Evolutionary conservation across 2,329 filamentous ascomycete species (phyloP).

Genomic region (Drechslera avenae): DNA sequence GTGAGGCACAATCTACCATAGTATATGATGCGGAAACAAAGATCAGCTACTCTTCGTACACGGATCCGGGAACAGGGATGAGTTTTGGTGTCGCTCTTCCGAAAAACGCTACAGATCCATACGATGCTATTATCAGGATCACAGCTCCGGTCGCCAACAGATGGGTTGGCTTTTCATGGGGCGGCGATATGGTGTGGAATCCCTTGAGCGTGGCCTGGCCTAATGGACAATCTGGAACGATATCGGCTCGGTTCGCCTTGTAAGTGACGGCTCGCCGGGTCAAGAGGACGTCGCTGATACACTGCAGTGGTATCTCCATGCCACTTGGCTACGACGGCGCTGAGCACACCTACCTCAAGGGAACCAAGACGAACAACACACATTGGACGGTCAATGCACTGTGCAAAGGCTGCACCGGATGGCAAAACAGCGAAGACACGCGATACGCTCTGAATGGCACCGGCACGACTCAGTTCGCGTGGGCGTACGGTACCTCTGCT

Average conservation of each 20-base stretch:
- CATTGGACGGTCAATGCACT: conserved; percentile 41
- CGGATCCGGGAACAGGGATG: conserved; percentile 35
- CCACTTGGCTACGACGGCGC: conserved; percentile 37
- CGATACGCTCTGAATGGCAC: conserved; percentile 32
- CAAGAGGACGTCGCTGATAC: conserved; percentile 21
- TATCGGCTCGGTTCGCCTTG: conserved; percentile 42
- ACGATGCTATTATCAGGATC: conserved; percentile 40
- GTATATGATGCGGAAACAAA: conserved; percentile 38
- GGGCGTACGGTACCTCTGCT: conserved; percentile 36
- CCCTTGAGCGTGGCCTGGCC: conserved; percentile 41
- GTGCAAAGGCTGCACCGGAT: conserved; percentile 40
- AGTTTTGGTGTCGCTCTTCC: conserved; percentile 41
- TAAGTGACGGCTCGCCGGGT: conserved; percentile 15
- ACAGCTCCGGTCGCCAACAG: conserved; percentile 31
- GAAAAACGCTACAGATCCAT: conserved; percentile 36
- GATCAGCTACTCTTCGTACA: conserved; percentile 41
- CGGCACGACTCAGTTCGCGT: conserved; percentile 38
- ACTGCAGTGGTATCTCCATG: conserved; percentile 30
- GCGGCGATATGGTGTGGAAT: conserved; percentile 43
- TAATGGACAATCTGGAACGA: conserved; percentile 33
- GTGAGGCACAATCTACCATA: conserved; percentile 37
- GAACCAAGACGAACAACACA: conserved; percentile 38
- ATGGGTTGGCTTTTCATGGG: conserved; percentile 43
- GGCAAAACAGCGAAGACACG: conserved; percentile 37
- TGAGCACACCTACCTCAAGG: conserved; percentile 37